Conservation (phyloP, 495 filamentous ascomycete species). For the Tuber microsphaerosporum region DNA sequence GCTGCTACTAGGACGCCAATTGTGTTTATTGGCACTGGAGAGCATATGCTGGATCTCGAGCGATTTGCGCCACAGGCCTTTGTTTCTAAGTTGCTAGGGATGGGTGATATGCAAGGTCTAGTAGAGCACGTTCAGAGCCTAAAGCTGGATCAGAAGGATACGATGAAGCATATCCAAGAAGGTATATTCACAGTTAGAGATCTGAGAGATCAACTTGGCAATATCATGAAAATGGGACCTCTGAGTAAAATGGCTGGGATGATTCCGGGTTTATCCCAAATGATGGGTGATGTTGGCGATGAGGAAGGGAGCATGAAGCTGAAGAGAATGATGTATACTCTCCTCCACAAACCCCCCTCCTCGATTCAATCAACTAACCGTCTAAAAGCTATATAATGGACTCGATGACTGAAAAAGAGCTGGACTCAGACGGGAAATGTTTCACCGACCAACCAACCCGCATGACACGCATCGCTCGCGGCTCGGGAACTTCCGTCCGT, state of each 20-base stretch:
- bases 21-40: conserved; percentile 93
- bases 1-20: conserved; percentile 95
- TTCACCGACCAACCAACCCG: conserved; percentile 88
- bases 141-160: conserved; percentile 95
- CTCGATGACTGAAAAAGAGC: conserved; percentile 89
- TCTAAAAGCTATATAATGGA: conserved; percentile 76
- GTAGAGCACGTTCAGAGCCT: conserved; percentile 97
- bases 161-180: conserved; percentile 95
- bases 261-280: conserved; percentile 87
- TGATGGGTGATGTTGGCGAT: conserved; percentile 93
- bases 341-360: background rate
- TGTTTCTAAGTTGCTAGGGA: conserved; percentile 82
- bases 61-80: conserved; percentile 86
- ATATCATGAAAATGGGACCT: conserved; percentile 99
- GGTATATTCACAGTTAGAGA: conserved; percentile 95
- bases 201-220: conserved; percentile 86
- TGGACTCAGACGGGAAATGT: conserved; percentile 88
- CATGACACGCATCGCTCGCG: conserved; percentile 85
- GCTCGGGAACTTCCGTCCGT: conserved; percentile 81
- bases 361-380: background rate
- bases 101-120: conserved; percentile 93
- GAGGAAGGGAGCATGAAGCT: conserved; percentile 88
- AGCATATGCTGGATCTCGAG: conserved; percentile 93
- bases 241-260: conserved; percentile 96
- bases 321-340: conserved; percentile 72